Percentiles rank a stretch among this genome's conserved stretches.
phyloP scores from a whole-genome alignment of 2,329 filamentous ascomycete species.

The Exophiala xenobiotica region DNA sequence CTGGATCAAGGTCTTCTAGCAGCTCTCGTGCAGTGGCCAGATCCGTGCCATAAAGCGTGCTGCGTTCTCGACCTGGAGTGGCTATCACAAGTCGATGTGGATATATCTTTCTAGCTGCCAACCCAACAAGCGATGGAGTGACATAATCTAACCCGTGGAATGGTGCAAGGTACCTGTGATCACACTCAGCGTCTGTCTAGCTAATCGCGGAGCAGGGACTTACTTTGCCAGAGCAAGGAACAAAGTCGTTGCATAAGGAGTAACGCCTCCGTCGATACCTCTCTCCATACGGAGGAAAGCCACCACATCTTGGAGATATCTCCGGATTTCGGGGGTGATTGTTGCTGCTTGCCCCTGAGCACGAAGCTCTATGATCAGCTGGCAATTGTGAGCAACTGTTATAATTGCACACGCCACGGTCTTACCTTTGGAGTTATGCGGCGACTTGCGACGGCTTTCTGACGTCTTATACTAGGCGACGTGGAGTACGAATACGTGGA shows the following conservation, averaged over 20 bases:
- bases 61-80: conserved; percentile 70
- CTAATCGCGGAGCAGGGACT: conserved; percentile 22
- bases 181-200: conserved; percentile 1
- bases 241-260: conserved; percentile 74
- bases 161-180: conserved; percentile 65
- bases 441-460: conserved; percentile 12
- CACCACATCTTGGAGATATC: conserved; percentile 84
- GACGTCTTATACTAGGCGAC: conserved; percentile 10
- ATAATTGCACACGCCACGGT: not conserved
- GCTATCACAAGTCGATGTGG: conserved; percentile 77
- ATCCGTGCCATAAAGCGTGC: conserved; percentile 90
- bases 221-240: conserved; percentile 66
- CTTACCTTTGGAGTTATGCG: conserved; percentile 31
- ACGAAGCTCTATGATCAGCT: conserved; percentile 57
- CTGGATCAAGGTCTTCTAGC: conserved; percentile 51
- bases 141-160: conserved; percentile 78
- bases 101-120: conserved; percentile 86
- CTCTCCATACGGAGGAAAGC: conserved; percentile 86
- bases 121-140: conserved; percentile 76
- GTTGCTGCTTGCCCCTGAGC: conserved; percentile 59
- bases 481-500: conserved; percentile 16
- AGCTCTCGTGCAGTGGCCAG: conserved; percentile 58
- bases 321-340: conserved; percentile 72
- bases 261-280: conserved; percentile 75
- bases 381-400: not conserved